These are phyloP conservation scores for Phytophthora gonapodyides DNA, from an alignment of 352 stramenopile species.

Conservation along the genomic window DNA sequence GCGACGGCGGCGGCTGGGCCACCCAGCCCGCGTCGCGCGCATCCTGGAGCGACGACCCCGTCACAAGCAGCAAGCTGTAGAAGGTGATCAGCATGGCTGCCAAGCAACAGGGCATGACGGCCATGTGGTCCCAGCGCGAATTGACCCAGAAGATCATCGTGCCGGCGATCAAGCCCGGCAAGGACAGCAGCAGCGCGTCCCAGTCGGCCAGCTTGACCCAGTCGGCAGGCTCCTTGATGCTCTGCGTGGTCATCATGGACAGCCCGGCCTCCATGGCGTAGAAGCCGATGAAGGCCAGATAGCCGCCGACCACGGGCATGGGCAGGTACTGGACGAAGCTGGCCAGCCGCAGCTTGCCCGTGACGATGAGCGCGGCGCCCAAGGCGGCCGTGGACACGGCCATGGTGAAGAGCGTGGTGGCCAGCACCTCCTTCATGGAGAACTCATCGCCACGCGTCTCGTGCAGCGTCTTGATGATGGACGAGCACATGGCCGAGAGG, in stretches of 20 bases:
- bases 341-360: conserved; percentile 95
- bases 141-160: conserved; percentile 86
- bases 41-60: conserved; percentile 83
- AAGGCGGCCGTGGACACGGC: conserved; percentile 92
- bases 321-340: conserved; percentile 97
- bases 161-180: conserved; percentile 85
- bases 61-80: conserved; percentile 79
- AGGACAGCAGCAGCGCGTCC: conserved; percentile 83
- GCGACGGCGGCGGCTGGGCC: conserved; percentile 64
- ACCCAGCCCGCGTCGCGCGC: conserved; percentile 94
- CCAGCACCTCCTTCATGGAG: conserved; percentile 84
- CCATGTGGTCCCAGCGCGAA: conserved; percentile 80
- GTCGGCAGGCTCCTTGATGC: conserved; percentile 89
- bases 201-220: conserved; percentile 81
- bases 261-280: conserved; percentile 85
- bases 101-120: conserved; percentile 89
- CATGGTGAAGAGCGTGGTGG: conserved; percentile 95
- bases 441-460: conserved; percentile 62
- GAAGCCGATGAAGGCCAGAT: conserved; percentile 97
- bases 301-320: conserved; percentile 97
- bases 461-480: conserved; percentile 83
- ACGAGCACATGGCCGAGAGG: conserved; percentile 94
- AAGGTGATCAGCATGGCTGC: conserved; percentile 86
- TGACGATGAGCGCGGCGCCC: conserved; percentile 93
- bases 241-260: conserved; percentile 89